Base-by-base conservation (phyloP, 1,284 basidiomycete species). In the Kwoniella shivajii region DNA sequence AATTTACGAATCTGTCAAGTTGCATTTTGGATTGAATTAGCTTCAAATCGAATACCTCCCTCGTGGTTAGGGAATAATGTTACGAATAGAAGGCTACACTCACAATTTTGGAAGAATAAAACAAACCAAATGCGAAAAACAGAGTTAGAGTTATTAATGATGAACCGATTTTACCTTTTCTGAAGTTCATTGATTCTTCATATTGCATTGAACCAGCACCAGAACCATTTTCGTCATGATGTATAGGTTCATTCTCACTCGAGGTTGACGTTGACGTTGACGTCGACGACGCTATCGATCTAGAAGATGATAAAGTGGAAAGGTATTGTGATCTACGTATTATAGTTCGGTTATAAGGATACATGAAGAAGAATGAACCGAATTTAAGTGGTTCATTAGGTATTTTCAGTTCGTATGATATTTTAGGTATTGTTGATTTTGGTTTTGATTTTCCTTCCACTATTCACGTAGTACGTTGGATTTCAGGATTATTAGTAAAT, bases 321-420 rank as follows among this genome's bases (percentile, higher is more conserved):
- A 94, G 80, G 11, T 86, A 89, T 80, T 86, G 89, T 22, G 89
- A 86, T 53, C 92, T 85, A 62, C 90, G 86, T 34, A 92, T 88
- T 30, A 91, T 76, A 18, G 84, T 78, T 31, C 81, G 80, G 71
- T 95, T 90, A 44, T 81, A 68, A 1, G 79, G 60, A 13, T 79
- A 76, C 85, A 93, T 89, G 41, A 86, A 66, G 73, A 82, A 89
- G 60, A 83, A 79, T 0, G 79, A 80, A 29, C 89, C 90, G 55
- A 81, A 58, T 50, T 33, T 68, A 31, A 75, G 43, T 34, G n/a
- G 7, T 45, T 37, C 10, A 20, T 37, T 20, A 13, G 42, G 42
- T 26, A 50, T 50, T 22, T 50, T 34, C 11, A 43, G 20, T 9
- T n/a, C 10, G 42, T 38, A 46, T 11, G 30, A 18, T 20, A 54